phyloP scores from a whole-genome alignment of 257 asterid genomes.

The Solanum virginianum region DNA sequence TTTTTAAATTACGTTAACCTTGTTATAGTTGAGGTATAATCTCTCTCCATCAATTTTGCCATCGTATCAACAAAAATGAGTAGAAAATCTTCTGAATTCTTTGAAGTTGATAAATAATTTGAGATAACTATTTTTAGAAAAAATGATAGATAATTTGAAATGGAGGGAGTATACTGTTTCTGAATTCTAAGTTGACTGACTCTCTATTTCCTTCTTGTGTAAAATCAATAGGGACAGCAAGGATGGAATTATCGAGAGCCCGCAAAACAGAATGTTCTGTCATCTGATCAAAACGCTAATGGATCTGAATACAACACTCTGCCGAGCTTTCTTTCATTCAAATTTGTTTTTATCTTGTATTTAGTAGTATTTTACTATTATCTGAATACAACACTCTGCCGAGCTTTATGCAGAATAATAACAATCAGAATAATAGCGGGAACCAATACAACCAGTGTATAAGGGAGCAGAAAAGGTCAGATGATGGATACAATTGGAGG shows the following conservation, averaged over 20 bases:
- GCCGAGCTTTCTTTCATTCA: slow-evolving; percentile 28
- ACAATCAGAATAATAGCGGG: slow-evolving; percentile 4
- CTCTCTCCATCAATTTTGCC: no score
- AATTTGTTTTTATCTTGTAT: no score
- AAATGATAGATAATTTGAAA: background rate
- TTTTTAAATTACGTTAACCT: background rate
- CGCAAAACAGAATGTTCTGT: slow-evolving; percentile 12
- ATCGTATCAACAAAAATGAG: background rate
- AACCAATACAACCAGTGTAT: slow-evolving; percentile 19
- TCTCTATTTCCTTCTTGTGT: background rate
- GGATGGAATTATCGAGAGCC: slow-evolving; percentile 30
- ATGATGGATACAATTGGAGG: slow-evolving; percentile 89
- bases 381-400: slow-evolving; percentile 16
- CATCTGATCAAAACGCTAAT: slow-evolving; percentile 10
- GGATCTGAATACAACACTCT: slow-evolving; percentile 12
- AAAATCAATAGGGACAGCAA: slow-evolving; percentile 21
- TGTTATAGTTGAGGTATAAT: background rate
- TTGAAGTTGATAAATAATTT: background rate
- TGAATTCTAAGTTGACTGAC: background rate
- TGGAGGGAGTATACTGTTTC: background rate
- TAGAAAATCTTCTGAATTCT: background rate
- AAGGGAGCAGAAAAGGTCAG: slow-evolving; percentile 28
- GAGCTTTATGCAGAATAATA: slow-evolving; percentile 32
- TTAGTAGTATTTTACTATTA: no score
- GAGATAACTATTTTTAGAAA: background rate